A percentile compares a stretch with the other conserved stretches of the same genome.
Evolutionary conservation across 352 stramenopile genomes (phyloP).

Genomic region (Pythium oligandrum): DNA sequence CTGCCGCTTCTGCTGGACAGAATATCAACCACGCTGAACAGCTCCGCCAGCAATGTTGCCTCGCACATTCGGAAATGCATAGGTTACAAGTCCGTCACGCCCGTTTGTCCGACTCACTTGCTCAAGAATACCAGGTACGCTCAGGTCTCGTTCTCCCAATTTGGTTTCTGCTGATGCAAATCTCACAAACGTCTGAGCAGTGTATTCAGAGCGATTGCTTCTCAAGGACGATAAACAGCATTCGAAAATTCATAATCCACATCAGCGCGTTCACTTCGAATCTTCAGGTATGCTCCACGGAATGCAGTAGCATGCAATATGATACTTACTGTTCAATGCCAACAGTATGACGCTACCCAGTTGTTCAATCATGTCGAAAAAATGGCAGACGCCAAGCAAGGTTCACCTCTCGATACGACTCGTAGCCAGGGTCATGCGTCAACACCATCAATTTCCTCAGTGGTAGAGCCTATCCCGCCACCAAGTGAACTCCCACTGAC

Average conservation of each 20-base stretch:
- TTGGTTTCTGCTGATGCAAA: conserved; percentile 1
- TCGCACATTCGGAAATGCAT: conserved; percentile 13
- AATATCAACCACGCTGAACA: conserved; percentile 7
- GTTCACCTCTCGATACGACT: background rate
- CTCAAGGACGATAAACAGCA: conserved; percentile 16
- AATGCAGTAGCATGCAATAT: conserved; percentile 1
- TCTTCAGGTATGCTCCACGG: conserved; percentile 13
- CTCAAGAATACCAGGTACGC: conserved; percentile 17
- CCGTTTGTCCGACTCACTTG: conserved; percentile 16
- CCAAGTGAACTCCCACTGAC: conserved; percentile 13
- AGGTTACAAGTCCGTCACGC: conserved; percentile 11
- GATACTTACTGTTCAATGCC: conserved; percentile 5
- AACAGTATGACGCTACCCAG: conserved; percentile 22
- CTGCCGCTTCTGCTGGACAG: background rate
- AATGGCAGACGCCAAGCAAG: conserved; percentile 2
- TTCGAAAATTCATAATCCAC: conserved; percentile 26
- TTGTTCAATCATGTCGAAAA: conserved; percentile 21
- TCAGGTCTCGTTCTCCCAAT: background rate
- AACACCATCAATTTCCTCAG: background rate
- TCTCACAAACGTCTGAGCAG: conserved; percentile 1
- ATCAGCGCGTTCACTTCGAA: conserved; percentile 29
- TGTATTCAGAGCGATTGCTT: conserved; percentile 20
- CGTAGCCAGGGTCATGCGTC: background rate
- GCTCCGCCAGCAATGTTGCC: conserved; percentile 10
- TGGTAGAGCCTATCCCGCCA: background rate